Evolutionary conservation across 2,329 filamentous ascomycete genomes (phyloP), one percentile per base, ranked within the genome.

Genomic region (Penicillium sp.): DNA sequence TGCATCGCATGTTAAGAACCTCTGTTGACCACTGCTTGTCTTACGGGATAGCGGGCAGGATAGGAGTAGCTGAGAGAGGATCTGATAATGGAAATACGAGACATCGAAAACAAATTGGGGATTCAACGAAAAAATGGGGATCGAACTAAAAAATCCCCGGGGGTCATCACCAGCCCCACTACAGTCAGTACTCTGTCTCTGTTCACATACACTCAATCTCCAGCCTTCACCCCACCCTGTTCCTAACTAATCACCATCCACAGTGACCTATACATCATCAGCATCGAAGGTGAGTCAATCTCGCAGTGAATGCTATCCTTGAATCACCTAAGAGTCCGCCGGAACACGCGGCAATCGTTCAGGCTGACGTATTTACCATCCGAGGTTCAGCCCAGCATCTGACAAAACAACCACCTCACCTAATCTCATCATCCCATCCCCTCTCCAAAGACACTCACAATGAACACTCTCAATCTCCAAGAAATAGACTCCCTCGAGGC

Each of bases 401-500:
- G 26, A 30, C 24, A 15, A 47, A 3, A 5, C 40, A 28, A 26
- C 24, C 42, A 45, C 19, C 19, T 22, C 42, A 10, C 19, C 12
- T 17, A 4, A 22, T 17, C 45, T 8, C 17, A 19, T 24, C 24
- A 4, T 4, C 12, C 12, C 24, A 24, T 28, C 49, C 8, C 51
- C 40, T 40, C n/a, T 40, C 40, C 19, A 64, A 57, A 50, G 40
- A 33, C 9, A 26, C 49, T 50, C 56, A 55, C 54, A 3, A 62
- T 62, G 61, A 44, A 69, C 2, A 22, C 42, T 4, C 24, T 70
- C 12, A 58, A 65, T 40, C 68, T 80, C 44, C 72, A 75, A 53
- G 79, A 81, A 64, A 64, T 83, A n/a, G 81, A 83, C 69, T 71
- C 74, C 5, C 75, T 85, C 30, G 81, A 84, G 37, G 80, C 83